Conservation (phyloP, 768 basidiomycete species). For the Bullera alba region DNA sequence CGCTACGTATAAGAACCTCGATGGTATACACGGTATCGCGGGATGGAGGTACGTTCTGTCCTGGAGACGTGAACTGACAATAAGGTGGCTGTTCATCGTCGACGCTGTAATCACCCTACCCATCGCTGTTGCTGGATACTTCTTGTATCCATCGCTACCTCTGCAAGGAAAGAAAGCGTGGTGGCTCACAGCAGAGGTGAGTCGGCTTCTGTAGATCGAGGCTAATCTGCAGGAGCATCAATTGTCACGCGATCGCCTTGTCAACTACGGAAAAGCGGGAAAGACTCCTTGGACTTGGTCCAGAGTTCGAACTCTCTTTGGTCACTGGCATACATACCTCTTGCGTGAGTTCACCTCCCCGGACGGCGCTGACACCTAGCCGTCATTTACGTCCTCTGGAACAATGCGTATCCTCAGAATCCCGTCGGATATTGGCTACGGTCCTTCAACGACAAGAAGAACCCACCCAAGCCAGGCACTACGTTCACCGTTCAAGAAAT, state of each 20-base stretch:
- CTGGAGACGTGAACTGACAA: too few species aligned
- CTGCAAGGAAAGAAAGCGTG: conserved; percentile 19
- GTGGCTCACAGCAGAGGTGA: conserved; percentile 13
- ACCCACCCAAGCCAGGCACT: conserved; percentile 19
- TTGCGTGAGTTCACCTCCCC: conserved; percentile 10
- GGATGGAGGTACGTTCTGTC: conserved; percentile 6
- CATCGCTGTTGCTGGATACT: not conserved
- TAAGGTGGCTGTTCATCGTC: conserved; percentile 11
- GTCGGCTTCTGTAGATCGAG: conserved; percentile 1
- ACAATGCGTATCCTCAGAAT: conserved; percentile 15
- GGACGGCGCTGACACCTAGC: conserved; percentile 1
- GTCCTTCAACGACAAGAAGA: conserved; percentile 23
- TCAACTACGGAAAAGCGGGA: conserved; percentile 14
- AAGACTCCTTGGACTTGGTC: conserved; percentile 12
- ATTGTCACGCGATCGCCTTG: conserved; percentile 17
- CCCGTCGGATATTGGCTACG: conserved; percentile 32
- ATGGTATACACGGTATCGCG: conserved; percentile 14
- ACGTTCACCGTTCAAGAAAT: conserved; percentile 28
- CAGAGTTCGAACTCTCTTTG: conserved; percentile 14
- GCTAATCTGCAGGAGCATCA: conserved; percentile 15
- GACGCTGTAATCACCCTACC: conserved; percentile 5
- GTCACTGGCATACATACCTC: conserved; percentile 31
- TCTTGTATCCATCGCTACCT: conserved; percentile 29
- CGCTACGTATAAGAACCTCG: conserved; percentile 31
- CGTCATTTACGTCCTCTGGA: conserved; percentile 14